Base-by-base conservation (phyloP, 2,329 filamentous ascomycete genomes). In the Penicillium sp. region DNA sequence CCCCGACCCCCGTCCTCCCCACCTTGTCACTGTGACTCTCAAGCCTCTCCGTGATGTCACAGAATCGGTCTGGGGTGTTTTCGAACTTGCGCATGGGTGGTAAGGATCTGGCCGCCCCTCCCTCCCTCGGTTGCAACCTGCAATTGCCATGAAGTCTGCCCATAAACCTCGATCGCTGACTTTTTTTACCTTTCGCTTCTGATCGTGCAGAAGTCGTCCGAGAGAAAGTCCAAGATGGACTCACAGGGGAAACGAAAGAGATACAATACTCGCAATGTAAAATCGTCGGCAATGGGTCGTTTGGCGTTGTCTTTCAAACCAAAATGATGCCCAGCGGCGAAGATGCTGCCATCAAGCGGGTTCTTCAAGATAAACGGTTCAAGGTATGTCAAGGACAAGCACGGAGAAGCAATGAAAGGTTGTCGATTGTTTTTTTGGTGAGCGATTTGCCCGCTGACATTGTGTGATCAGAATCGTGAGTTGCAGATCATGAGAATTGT, bases 401-500 rank as follows among this genome's bases (percentile, higher is more conserved):
- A 26, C 23, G 3, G 26, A 26, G 2, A 6, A 26, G 26, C 26
- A 26, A 1, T 3, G 26, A 26, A 6, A 6, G 26, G 26, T 26
- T 26, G 26, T 26, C 26, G 26, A 26, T 31, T 15, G 19, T 46
- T 21, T 23, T 23, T 56, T n/a, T 5, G 47, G 21, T 17, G 23
- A 19, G 5, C 26, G 4, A 5, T 31, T 21, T 0, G 49, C 41
- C 66, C 65, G 64, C 76, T 82, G 63, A 82, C 64, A 35, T 23
- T 56, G 57, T 41, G 35, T 41, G 41, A 46, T 49, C 77, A 99
- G 95, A 99, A 99, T 78, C 93, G 95, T 81, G 95, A 99, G 79
- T 86, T 99, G 71, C 95, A 99, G 80, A 99, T 99, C 78, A 99
- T 99, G 95, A 91, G 95, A 76, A 99, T 99, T 76, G 95, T 99